A percentile compares a stretch with the other conserved stretches of the same genome.
Evolutionary conservation across 768 basidiomycete genomes (phyloP).

Genomic region (Lepiota brunneoincarnata): DNA sequence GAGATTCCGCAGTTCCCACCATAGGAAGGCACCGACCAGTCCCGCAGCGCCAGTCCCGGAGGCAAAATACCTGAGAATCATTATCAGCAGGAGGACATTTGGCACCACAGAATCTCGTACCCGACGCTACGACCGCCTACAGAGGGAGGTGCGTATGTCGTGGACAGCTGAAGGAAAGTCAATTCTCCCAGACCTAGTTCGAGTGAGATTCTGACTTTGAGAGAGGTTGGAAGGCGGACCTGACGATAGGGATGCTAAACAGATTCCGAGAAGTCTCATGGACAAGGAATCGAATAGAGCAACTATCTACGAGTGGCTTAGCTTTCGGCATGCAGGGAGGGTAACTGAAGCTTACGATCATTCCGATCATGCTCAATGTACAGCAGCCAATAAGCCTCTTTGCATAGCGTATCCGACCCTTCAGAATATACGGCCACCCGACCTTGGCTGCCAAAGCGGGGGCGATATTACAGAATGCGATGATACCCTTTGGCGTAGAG

Average conservation of each 20-base stretch:
- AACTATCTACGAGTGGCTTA: slow-evolving; percentile 53
- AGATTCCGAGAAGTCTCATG: slow-evolving; percentile 77
- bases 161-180: slow-evolving; percentile 92
- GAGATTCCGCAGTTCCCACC: slow-evolving; percentile 89
- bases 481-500: slow-evolving; percentile 90
- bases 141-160: slow-evolving; percentile 67
- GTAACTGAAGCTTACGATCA: slow-evolving; percentile 63
- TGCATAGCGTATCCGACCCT: slow-evolving; percentile 81
- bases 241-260: slow-evolving; percentile 80
- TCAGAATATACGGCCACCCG: slow-evolving; percentile 88
- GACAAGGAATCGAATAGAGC: slow-evolving; percentile 64
- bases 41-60: slow-evolving; percentile 95
- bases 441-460: slow-evolving; percentile 86
- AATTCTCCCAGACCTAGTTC: slow-evolving; percentile 83
- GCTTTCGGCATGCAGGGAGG: not conserved
- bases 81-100: not conserved
- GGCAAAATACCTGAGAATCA: slow-evolving; percentile 71
- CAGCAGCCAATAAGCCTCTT: slow-evolving; percentile 76
- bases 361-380: slow-evolving; percentile 72
- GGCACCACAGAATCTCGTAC: slow-evolving; percentile 32
- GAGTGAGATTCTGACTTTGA: not conserved
- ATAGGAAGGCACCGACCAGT: slow-evolving; percentile 85
- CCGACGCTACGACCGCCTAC: slow-evolving; percentile 80
- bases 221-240: slow-evolving; percentile 39
- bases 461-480: slow-evolving; percentile 93